Evolutionary conservation across 202 grass and related monocot genomes (phyloP), one percentile per base, ranked within the genome.

Genomic region (Zoysia matrella): DNA sequence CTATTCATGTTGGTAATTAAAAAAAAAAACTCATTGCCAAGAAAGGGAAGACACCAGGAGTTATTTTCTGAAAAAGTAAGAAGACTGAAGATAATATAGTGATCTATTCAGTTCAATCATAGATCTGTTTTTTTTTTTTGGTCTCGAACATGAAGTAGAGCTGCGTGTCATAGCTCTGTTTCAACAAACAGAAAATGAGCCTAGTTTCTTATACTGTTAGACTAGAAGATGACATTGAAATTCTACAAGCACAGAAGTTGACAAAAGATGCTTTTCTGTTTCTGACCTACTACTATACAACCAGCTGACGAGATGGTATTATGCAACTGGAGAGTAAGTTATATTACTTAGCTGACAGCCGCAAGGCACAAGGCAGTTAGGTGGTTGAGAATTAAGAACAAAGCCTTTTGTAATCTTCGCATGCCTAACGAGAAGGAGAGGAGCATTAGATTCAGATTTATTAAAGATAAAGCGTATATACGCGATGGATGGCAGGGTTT

Each of bases 331-430:
- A 15, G 57, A 70, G 9, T 22, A 51, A 50, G 44, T 50, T 72
- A 71, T 54, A 12, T 80, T 65, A 66, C 64, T 69, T 58, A 76
- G 36, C 82, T 62, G 44, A 84, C 30, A 72, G 43, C 52, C 50
- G 58, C 50, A 85, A 60, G 71, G 87, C 65, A 72, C 22, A 22
- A 22, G 22, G 22, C 22, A 22, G 82, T 80, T 88, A 82, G 63
- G 51, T 36, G 13, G 75, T 67, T 78, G 60, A 60, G 52, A 13
- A 10, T 22, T 22, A 22, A 22, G 48, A 40, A n/a, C 41, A 65
- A 56, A 55, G 8, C 16, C 42, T 48, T 36, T 30, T 46, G 12
- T 75, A 56, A 51, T 60, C 18, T 45, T 47, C 47, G 18, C 14
- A 8, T 42, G 44, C 46, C 36, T n/a, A 72, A 62, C 63, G 2